Base-by-base conservation (phyloP, 139 green algal species). In the Micromonas pusilla region DNA sequence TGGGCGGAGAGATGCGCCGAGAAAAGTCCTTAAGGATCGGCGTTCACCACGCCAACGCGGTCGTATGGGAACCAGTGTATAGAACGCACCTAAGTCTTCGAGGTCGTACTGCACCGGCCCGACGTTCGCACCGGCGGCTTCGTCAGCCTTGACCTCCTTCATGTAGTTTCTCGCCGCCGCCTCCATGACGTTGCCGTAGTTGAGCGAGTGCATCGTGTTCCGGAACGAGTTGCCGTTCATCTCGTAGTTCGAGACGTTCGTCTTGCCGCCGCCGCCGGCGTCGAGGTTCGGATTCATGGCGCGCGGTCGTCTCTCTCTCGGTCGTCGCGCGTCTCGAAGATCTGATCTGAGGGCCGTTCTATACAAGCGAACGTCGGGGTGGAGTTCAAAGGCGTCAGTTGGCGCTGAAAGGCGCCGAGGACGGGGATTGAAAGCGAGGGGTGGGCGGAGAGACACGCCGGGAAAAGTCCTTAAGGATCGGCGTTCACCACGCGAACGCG, bases 111-210 rank as follows among this genome's bases (percentile, higher is more conserved):
- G 63, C 19, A 68, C 72, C 64, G 68, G 54, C 63, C 73, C 30
- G 23, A 73, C 80, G 54, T 66, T 31, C 2, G 72, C 78, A 33
- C 86, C 32, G 0, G 31, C 74, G 19, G 81, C 81, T 36, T 91
- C 73, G 28, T 86, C 9, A 3, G 13, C 21, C 31, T 73, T 32
- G 20, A 81, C 53, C 26, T 68, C 57, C 77, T 86, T 79, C 45
- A 89, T 84, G 79, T 96, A 96, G 84, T 97, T 88, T 20, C 87
- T 79, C 20, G 89, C 89, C 4, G 93, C 93, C 30, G 90, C 89
- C 30, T 87, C 73, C 88, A 97, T 93, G 0, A 89, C 91, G 75
- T 93, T 71, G 19, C 90, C 88, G 81, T 94, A 90, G 3, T 91
- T 91, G 30, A 97, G 85, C 60, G 81, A 89, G 74, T 92, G 89